Evolutionary conservation across 345 rosid species (phyloP).

Genomic region (Heritiera littoralis): DNA sequence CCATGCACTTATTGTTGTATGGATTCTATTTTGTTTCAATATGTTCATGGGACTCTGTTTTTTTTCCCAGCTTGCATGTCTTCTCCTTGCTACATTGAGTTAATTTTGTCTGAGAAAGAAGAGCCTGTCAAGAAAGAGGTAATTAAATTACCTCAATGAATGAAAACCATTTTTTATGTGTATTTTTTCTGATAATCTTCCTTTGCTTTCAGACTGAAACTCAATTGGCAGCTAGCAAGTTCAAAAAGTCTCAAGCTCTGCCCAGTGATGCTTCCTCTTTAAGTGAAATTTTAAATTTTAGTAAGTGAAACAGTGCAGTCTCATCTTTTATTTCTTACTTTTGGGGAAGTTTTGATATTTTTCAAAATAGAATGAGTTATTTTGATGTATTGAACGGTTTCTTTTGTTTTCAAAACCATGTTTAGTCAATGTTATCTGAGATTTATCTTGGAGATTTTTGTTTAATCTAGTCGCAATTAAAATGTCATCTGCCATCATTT

Average conservation of each 20-base stretch:
- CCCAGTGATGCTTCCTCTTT: conserved; percentile 41
- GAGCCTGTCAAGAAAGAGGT: conserved; percentile 97
- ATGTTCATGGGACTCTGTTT: not conserved
- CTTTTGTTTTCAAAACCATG: conserved; percentile 21
- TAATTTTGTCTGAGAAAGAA: conserved; percentile 87
- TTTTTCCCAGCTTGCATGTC: conserved; percentile 83
- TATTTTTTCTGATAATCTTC: not conserved
- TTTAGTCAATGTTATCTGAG: conserved; percentile 21
- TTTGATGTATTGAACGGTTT: conserved; percentile 25
- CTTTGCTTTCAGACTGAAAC: conserved; percentile 67
- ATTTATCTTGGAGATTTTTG: conserved; percentile 7
- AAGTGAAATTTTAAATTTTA: conserved; percentile 5
- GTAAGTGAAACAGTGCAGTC: not conserved
- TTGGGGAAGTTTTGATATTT: conserved; percentile 23
- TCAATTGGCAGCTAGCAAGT: conserved; percentile 73
- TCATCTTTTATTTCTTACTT: not conserved
- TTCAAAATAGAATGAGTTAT: conserved; percentile 28
- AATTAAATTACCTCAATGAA: conserved; percentile 1
- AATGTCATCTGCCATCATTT: not conserved
- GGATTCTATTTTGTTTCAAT: too few species aligned
- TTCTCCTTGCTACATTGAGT: conserved; percentile 86
- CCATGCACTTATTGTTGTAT: not conserved
- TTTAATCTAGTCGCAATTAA: conserved; percentile 4
- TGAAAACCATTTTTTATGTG: not conserved
- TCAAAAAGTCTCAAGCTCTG: conserved; percentile 56